Conservation (phyloP, 495 filamentous ascomycete species). For the Patellaria atrata region DNA sequence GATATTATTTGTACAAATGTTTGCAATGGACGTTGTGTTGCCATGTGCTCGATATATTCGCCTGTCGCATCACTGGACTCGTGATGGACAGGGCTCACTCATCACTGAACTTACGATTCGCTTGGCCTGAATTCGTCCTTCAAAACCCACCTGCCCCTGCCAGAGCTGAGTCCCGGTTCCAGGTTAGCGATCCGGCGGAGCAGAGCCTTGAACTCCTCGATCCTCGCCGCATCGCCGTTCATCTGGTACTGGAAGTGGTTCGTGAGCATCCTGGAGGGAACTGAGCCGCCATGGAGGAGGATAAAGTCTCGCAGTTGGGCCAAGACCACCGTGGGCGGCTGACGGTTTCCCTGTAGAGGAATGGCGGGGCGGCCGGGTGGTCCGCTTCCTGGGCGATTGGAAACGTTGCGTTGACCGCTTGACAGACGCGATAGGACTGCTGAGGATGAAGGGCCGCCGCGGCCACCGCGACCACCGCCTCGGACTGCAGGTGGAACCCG, state of each 20-base stretch:
- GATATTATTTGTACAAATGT: no score
- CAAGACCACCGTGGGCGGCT: slow-evolving; percentile 33
- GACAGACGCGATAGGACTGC: no score
- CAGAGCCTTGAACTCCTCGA: slow-evolving; percentile 49
- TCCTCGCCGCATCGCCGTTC: no score
- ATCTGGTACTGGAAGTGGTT: slow-evolving; percentile 69
- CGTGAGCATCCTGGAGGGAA: slow-evolving; percentile 59
- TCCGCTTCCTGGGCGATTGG: slow-evolving; percentile 12
- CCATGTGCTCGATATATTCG: no score
- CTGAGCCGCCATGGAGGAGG: slow-evolving; percentile 51
- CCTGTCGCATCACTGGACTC: no score
- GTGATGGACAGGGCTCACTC: no score
- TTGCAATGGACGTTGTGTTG: no score
- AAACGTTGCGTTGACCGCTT: no score
- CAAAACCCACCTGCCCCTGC: slow-evolving; percentile 45
- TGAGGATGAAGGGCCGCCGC: slow-evolving; percentile 8
- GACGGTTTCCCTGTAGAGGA: slow-evolving; percentile 18
- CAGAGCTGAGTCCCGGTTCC: slow-evolving; percentile 35
- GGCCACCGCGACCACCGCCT: background rate
- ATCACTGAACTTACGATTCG: background rate
- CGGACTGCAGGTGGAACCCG: slow-evolving; percentile 13
- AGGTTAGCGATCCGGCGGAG: slow-evolving; percentile 43
- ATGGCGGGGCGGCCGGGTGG: slow-evolving; percentile 29
- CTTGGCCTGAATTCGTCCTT: slow-evolving; percentile 37
- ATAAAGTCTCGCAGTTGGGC: slow-evolving; percentile 64